Base-by-base conservation (phyloP, 331 rosid genomes). In the Quercus lobata region DNA sequence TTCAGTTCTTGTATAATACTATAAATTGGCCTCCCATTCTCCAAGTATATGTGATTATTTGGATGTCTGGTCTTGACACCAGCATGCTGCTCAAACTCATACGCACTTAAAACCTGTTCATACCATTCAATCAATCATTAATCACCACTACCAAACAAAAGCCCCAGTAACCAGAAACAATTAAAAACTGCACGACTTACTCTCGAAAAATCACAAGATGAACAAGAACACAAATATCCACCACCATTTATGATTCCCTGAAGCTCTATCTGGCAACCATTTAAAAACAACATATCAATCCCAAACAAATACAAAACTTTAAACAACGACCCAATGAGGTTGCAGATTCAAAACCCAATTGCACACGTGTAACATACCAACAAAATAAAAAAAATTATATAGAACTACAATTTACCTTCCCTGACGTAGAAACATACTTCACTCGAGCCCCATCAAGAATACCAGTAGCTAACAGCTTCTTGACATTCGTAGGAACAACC, bases 51-150 rank as follows among this genome's bases (percentile, higher is more conserved):
- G 78, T 93, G 99, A 87, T 96, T 93, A 72, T 96, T 93, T 34
- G 99, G 99, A 87, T 96, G 99, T 71, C 99, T 92, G 25, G 98
- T 96, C 88, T 87, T 93, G 74, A 86, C 91, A 78, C 99, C 99
- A 70, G 98, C 99, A 80, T 96, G 99, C 86, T 88, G 92, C 91
- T 96, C 99, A 71, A 96, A 96, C 90, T 96, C 98, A 72, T 91
- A 93, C 6, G 99, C 99, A 86, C 91, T 93, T 68, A 93, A 92
- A 44, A 91, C 97, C 99, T 96, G 88, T 62, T 75, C 72, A 80
- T n/a, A 73, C 46, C 57, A 81, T 65, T 60, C 66, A 70, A 80
- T 73, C 52, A 76, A 27, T 70, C 55, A 73, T 62, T 24, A 34
- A 55, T 68, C 56, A 60, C 58, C 9, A 54, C 63, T 37, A 41